Percentiles rank a stretch among this genome's conserved stretches.
phyloP scores from a whole-genome alignment of 768 basidiomycete genomes.

The Rhizopogon sp. region DNA sequence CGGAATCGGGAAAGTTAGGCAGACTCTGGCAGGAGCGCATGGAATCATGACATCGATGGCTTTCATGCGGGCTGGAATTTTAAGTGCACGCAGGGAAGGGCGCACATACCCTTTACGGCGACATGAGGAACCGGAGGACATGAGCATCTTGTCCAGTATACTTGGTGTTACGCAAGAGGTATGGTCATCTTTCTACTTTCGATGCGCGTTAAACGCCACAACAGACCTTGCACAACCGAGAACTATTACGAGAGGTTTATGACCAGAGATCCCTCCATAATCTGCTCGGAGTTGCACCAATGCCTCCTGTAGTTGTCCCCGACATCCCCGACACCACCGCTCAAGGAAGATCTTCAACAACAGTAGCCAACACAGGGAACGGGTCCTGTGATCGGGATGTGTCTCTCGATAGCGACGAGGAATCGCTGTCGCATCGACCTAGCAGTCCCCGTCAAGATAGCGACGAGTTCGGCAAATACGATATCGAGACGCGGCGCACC shows the following conservation, averaged over 20 bases:
- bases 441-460: conserved; percentile 21
- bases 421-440: background rate
- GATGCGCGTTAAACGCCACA: conserved; percentile 1
- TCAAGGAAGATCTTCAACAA: conserved; percentile 5
- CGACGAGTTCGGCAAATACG: conserved; percentile 58
- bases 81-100: conserved; percentile 51
- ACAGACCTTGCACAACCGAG: conserved; percentile 73
- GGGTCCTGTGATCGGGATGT: conserved; percentile 17
- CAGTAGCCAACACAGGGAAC: background rate
- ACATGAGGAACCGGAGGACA: conserved; percentile 48
- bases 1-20: conserved; percentile 74
- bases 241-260: conserved; percentile 65
- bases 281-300: conserved; percentile 40
- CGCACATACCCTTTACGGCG: conserved; percentile 41
- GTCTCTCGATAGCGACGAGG: conserved; percentile 22
- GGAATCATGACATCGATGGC: conserved; percentile 73
- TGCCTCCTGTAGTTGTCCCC: conserved; percentile 11
- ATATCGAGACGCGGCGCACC: conserved; percentile 43
- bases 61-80: conserved; percentile 57
- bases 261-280: conserved; percentile 53
- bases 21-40: conserved; percentile 79
- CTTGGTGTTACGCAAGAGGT: conserved; percentile 86
- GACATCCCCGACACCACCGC: conserved; percentile 13
- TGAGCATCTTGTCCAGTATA: conserved; percentile 77
- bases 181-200: background rate